These are phyloP conservation scores for Nicotiana sylvestris DNA, from an alignment of 257 asterid genomes.

Conservation along the genomic window DNA sequence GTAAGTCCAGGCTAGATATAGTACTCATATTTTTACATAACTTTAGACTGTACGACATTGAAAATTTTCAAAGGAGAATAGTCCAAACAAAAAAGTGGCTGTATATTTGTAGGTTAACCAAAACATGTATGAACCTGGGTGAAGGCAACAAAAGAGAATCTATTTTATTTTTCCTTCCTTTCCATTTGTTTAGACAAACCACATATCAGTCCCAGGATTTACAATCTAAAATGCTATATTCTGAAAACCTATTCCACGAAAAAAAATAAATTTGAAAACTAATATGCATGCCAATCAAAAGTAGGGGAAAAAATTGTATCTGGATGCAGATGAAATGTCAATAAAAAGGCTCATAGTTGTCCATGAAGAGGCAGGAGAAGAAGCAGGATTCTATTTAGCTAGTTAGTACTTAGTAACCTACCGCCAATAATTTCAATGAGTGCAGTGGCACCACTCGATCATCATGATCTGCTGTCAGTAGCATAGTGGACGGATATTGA, in stretches of 20 bases:
- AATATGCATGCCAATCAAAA: background rate
- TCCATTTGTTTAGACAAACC: background rate
- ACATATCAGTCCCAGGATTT: background rate
- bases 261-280: too few species aligned
- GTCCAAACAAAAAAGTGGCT: background rate
- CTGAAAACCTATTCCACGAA: background rate
- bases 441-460: conserved; percentile 98
- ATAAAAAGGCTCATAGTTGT: conserved; percentile 5
- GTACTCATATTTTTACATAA: background rate
- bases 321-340: background rate
- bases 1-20: background rate
- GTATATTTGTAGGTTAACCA: background rate
- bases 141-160: conserved; percentile 1
- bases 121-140: background rate
- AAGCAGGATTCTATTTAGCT: background rate
- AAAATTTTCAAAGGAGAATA: background rate
- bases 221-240: background rate
- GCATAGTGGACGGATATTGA: conserved; percentile 89
- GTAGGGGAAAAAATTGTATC: background rate
- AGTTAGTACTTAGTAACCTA: conserved; percentile 8
- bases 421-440: conserved; percentile 89
- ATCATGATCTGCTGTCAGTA: conserved; percentile 96
- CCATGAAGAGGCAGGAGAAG: background rate
- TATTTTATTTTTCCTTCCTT: background rate
- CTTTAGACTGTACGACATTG: background rate